Percentiles rank a stretch among this genome's conserved stretches.
phyloP scores from a whole-genome alignment of 768 basidiomycete species.

The Bullera alba region DNA sequence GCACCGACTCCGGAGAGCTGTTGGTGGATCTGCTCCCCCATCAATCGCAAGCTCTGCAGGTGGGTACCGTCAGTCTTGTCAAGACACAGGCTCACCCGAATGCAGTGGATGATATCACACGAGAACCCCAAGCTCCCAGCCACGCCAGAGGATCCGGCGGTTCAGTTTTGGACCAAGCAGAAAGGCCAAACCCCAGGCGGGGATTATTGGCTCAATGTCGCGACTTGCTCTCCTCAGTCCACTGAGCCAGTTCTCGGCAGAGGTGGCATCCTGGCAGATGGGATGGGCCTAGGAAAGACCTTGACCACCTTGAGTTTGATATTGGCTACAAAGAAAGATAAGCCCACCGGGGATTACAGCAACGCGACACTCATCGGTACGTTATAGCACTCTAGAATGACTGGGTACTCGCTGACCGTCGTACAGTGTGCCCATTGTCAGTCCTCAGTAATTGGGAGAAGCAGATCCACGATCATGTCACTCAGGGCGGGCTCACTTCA shows the following conservation, averaged over 20 bases:
- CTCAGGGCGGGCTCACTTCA: slow-evolving; percentile 14
- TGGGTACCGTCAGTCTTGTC: not conserved
- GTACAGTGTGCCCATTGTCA: slow-evolving; percentile 35
- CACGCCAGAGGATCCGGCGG: slow-evolving; percentile 61
- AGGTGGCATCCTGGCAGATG: slow-evolving; percentile 83
- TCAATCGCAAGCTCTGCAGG: slow-evolving; percentile 51
- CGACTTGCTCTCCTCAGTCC: slow-evolving; percentile 68
- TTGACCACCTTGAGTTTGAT: slow-evolving; percentile 78
- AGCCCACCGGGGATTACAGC: slow-evolving; percentile 52
- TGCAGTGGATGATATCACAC: slow-evolving; percentile 68
- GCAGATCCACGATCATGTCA: slow-evolving; percentile 34
- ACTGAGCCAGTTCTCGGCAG: slow-evolving; percentile 60
- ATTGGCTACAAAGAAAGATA: slow-evolving; percentile 65
- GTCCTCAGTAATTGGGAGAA: slow-evolving; percentile 42
- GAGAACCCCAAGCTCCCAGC: slow-evolving; percentile 73
- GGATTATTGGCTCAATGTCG: slow-evolving; percentile 70
- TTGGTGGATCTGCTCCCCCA: slow-evolving; percentile 71
- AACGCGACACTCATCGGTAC: slow-evolving; percentile 73
- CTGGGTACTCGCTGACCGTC: not conserved
- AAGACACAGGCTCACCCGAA: slow-evolving; percentile 1
- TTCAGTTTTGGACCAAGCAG: slow-evolving; percentile 73
- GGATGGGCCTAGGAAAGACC: slow-evolving; percentile 81
- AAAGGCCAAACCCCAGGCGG: slow-evolving; percentile 42
- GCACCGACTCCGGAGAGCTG: slow-evolving; percentile 60
- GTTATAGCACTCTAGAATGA: slow-evolving; percentile 12